Evolutionary conservation across 192 early-diverging fungal genomes (phyloP).

Genomic region (Coemansia sp.): DNA sequence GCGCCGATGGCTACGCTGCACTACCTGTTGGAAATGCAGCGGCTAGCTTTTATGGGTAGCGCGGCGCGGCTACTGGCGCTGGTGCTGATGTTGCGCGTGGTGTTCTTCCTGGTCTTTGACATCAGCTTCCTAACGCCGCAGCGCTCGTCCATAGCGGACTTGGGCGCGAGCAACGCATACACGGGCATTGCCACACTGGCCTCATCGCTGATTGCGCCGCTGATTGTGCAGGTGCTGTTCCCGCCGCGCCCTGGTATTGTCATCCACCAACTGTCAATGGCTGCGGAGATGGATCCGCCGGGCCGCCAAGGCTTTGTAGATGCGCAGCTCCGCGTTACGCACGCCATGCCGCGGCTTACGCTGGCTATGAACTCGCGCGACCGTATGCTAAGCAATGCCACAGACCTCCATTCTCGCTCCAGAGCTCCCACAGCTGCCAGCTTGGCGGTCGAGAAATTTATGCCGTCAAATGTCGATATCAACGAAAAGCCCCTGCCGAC

Average conservation of each 20-base stretch:
- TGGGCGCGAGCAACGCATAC: slow-evolving; percentile 30
- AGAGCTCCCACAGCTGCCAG: slow-evolving; percentile 45
- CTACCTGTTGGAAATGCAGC: slow-evolving; percentile 34
- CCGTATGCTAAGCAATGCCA: slow-evolving; percentile 23
- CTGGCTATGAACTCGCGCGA: slow-evolving; percentile 16
- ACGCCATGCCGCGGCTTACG: slow-evolving; percentile 22
- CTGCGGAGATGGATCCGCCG: slow-evolving; percentile 15
- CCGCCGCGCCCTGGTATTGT: slow-evolving; percentile 19
- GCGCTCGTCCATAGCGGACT: slow-evolving; percentile 1
- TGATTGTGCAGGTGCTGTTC: slow-evolving; percentile 29
- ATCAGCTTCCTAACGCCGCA: slow-evolving; percentile 42
- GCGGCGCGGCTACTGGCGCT: slow-evolving; percentile 14
- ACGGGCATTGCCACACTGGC: slow-evolving; percentile 40
- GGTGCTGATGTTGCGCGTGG: slow-evolving; percentile 22
- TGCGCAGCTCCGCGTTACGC: slow-evolving; percentile 14
- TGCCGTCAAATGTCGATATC: not conserved
- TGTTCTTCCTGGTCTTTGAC: slow-evolving; percentile 42
- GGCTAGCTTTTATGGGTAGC: slow-evolving; percentile 28
- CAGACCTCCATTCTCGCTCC: slow-evolving; percentile 26
- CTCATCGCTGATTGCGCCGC: slow-evolving; percentile 21
- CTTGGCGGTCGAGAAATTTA: slow-evolving; percentile 42
- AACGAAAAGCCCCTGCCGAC: slow-evolving; percentile 4
- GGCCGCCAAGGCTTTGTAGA: slow-evolving; percentile 33
- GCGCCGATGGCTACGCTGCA: slow-evolving; percentile 24
- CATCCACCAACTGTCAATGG: slow-evolving; percentile 20